phyloP scores from a whole-genome alignment of 768 basidiomycete species.

The Tylopilus subfusipes region DNA sequence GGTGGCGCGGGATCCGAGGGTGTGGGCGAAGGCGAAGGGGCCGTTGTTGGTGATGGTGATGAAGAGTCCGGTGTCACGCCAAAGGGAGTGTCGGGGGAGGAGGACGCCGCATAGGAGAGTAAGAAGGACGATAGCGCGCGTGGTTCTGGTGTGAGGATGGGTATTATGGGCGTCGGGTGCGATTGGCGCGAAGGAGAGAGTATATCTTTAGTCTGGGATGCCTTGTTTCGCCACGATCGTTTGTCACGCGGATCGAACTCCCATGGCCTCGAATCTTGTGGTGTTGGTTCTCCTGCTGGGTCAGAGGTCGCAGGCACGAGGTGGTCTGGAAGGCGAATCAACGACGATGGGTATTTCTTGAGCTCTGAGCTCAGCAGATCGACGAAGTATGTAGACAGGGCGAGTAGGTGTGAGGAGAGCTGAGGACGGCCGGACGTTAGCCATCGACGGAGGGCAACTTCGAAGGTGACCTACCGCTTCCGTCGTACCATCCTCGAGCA shows the following conservation, averaged over 20 bases:
- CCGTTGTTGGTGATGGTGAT: background rate
- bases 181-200: background rate
- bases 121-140: slow-evolving; percentile 75
- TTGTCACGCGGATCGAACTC: slow-evolving; percentile 1
- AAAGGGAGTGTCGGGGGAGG: background rate
- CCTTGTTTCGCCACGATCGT: background rate
- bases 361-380: slow-evolving; percentile 31
- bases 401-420: slow-evolving; percentile 24
- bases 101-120: slow-evolving; percentile 8
- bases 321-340: slow-evolving; percentile 27
- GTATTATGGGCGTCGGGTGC: slow-evolving; percentile 72
- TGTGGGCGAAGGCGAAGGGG: background rate
- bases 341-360: slow-evolving; percentile 23
- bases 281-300: background rate
- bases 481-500: slow-evolving; percentile 66
- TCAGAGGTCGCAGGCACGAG: slow-evolving; percentile 2
- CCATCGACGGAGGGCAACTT: background rate
- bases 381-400: slow-evolving; percentile 31
- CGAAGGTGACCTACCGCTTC: slow-evolving; percentile 37
- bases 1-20: background rate
- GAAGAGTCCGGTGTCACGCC: background rate
- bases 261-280: slow-evolving; percentile 3
- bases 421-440: slow-evolving; percentile 32
- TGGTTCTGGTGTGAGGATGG: slow-evolving; percentile 73
- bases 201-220: background rate